Conservation (phyloP, 1,284 basidiomycete species). For the Ustilago tritici region DNA sequence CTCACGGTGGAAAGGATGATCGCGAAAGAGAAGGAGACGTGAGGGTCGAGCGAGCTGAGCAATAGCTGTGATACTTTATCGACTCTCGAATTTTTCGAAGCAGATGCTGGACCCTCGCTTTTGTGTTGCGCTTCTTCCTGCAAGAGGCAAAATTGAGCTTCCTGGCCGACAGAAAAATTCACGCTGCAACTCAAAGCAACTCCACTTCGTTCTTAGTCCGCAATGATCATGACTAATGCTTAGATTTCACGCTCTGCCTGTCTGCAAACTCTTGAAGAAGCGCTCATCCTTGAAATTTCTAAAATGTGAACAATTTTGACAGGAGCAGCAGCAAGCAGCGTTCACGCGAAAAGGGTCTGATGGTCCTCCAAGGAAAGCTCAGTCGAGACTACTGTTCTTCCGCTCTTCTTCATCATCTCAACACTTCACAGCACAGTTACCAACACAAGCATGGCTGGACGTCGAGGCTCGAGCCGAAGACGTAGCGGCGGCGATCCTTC, state of each 20-base stretch:
- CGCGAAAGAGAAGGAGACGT: background rate
- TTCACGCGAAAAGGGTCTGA: background rate
- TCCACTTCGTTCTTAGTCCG: background rate
- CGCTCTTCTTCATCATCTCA: constrained; percentile 10
- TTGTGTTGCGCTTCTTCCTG: constrained; percentile 1
- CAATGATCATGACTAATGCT: background rate
- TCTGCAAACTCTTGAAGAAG: background rate
- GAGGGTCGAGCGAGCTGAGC: background rate
- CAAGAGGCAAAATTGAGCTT: constrained; percentile 6
- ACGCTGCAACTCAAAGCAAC: constrained; percentile 3
- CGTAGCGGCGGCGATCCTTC: constrained; percentile 25
- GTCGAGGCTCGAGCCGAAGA: constrained; percentile 26
- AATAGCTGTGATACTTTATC: background rate
- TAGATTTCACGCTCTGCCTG: background rate
- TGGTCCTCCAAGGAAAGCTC: background rate
- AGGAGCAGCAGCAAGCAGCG: background rate
- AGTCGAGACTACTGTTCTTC: constrained; percentile 3
- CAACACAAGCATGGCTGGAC: constrained; percentile 33
- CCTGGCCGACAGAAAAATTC: background rate
- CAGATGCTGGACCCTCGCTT: constrained; percentile 1
- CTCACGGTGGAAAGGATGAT: background rate
- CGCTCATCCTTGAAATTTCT: constrained; percentile 18
- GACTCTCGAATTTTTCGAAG: constrained; percentile 3
- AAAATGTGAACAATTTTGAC: background rate
- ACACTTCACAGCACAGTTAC: background rate